phyloP scores from a whole-genome alignment of 768 basidiomycete genomes.

The Coprinopsis strossmayeri region DNA sequence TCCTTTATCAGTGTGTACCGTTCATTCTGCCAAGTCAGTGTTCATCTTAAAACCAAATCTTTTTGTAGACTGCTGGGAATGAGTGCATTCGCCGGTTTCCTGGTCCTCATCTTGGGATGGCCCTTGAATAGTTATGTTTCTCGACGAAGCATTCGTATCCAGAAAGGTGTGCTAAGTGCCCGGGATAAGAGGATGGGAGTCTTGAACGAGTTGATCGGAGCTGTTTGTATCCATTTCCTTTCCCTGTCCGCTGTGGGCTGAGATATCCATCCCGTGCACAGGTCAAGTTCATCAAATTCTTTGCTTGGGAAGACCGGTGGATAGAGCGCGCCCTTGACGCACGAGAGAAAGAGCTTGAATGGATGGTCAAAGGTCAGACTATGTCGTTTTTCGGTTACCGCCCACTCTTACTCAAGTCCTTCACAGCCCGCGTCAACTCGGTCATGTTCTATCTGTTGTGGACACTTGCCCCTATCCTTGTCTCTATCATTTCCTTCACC shows the following conservation, averaged over 20 bases:
- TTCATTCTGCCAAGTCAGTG: neutral
- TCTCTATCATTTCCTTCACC: constrained; percentile 78
- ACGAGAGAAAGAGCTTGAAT: constrained; percentile 63
- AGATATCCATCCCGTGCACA: constrained; percentile 13
- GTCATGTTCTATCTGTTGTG: constrained; percentile 69
- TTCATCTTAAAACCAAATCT: neutral
- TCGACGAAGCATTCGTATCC: constrained; percentile 50
- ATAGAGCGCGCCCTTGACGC: constrained; percentile 58
- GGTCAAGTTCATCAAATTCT: constrained; percentile 80
- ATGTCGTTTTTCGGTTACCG: neutral
- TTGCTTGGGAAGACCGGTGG: constrained; percentile 79
- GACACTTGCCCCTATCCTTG: constrained; percentile 69
- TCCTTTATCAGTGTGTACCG: constrained; percentile 68
- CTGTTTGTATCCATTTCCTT: constrained; percentile 30
- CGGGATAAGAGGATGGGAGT: constrained; percentile 75
- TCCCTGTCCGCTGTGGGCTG: neutral
- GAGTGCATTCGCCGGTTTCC: constrained; percentile 72
- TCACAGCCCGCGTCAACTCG: constrained; percentile 60
- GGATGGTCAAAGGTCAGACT: constrained; percentile 62
- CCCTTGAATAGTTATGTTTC: constrained; percentile 68
- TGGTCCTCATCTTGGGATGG: constrained; percentile 58
- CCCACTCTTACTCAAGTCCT: neutral
- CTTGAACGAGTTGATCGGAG: constrained; percentile 70
- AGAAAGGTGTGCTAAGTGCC: constrained; percentile 53
- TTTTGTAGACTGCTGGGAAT: constrained; percentile 48